Percentiles rank a stretch among this genome's conserved stretches.
Evolutionary conservation across 2,329 filamentous ascomycete species (phyloP).

Genomic region (Ophiostoma novo-ulmi): DNA sequence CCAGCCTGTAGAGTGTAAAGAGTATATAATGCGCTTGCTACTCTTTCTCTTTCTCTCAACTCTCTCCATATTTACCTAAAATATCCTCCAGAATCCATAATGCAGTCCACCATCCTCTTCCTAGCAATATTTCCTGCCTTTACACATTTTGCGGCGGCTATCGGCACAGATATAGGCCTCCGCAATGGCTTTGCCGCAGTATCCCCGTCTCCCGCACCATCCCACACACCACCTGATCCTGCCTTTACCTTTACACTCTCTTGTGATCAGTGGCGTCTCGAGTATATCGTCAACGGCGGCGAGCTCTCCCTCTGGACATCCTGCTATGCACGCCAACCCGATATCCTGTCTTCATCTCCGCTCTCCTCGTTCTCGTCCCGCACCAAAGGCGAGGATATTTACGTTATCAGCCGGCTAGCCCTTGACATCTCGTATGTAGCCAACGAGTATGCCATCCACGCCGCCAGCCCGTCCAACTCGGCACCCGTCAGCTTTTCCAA

Average conservation of each 20-base stretch:
- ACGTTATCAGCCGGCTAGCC: constrained; percentile 5
- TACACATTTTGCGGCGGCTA: background rate
- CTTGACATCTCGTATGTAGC: constrained; percentile 22
- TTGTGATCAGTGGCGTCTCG: constrained; percentile 18
- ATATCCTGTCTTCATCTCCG: background rate
- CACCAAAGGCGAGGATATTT: background rate
- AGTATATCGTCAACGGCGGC: constrained; percentile 5
- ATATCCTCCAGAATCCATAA: background rate
- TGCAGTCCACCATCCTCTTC: background rate
- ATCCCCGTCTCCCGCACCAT: background rate
- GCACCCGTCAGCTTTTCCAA: constrained; percentile 19
- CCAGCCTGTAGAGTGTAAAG: background rate
- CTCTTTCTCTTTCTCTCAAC: background rate
- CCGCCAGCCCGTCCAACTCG: constrained; percentile 22
- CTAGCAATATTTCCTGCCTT: background rate
- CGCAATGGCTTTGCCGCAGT: background rate
- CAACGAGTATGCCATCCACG: constrained; percentile 12
- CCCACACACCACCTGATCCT: constrained; percentile 14
- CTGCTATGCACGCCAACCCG: constrained; percentile 9
- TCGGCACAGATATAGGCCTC: background rate
- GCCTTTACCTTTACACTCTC: constrained; percentile 21
- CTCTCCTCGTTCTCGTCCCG: background rate
- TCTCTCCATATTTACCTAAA: no score
- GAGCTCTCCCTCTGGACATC: constrained; percentile 12
- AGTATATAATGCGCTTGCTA: background rate